Base-by-base conservation (phyloP, 2,329 filamentous ascomycete genomes). In the Rhynchosporium agropyri region DNA sequence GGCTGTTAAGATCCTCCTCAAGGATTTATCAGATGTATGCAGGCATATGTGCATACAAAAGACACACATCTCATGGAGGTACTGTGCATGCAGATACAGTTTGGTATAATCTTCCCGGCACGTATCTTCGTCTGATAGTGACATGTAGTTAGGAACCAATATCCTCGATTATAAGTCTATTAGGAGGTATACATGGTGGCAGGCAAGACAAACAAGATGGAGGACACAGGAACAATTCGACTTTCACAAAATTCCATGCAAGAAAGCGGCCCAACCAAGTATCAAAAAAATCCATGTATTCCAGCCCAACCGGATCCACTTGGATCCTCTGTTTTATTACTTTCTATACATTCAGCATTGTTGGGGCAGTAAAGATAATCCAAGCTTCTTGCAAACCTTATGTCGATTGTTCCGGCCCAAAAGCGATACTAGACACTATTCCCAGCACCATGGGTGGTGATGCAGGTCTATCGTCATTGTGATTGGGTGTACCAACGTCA, bases 401-500 rank as follows among this genome's bases (percentile, higher is more conserved):
- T 36, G 33, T 9, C n/a, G 26, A 46, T 26, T 33, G 3, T 6
- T 10, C 26, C 51, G 33, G 51, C 36, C n/a, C 20, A 54, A 42
- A 38, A 54, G 51, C 36, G 51, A 28, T 10, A 40, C 51, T 54
- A 54, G 33, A 33, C 33, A 54, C 26, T 9, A 26, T n/a, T 38
- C 51, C 51, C 51, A 54, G 20, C 33, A 40, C 40, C 51, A 20
- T 42, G 51, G 51, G 38, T 54, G 43, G 43, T n/a, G 9, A 26
- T 15, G 36, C 31, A 26, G 15, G 38, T 28, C 4, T 7, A 10
- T 13, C 38, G 20, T 36, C 51, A 13, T 20, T 28, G 9, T 42
- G 36, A 54, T 54, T 54, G 51, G 51, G 4, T 4, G 12, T 54
- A 20, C 33, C 51, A 40, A 54, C 51, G 51, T 29, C 51, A 54